Base-by-base conservation (phyloP, 352 stramenopile genomes). In the Saprolegnia diclina region DNA sequence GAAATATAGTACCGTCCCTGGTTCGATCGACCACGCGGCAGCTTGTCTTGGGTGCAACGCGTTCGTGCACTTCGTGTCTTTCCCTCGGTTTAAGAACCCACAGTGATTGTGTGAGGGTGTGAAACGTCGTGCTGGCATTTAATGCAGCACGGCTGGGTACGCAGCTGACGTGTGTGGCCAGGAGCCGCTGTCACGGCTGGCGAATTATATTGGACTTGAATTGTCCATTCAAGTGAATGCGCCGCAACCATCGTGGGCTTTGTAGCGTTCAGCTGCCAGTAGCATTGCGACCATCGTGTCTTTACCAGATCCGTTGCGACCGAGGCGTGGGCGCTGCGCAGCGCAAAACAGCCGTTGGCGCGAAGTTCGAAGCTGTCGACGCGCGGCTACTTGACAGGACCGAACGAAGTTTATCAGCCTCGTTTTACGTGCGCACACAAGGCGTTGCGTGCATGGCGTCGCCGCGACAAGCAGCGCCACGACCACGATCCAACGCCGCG, bases 41-140 rank as follows among this genome's bases (percentile, higher is more conserved):
- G 29, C 29, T 35, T 35, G 29, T 35, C 29, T 35, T 35, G 29
- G 29, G 29, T 35, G 29, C 29, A 35, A 35, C 2, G 29, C 29
- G 29, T 35, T 35, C 29, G 42, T 48, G 1, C 11, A 11, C 3
- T n/a, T 48, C 18, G 42, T 14, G 13, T n/a, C 16, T 16, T 59
- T 59, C 24, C 52, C 52, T 59, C 35, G 52, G 52, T 59, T 59
- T 59, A 59, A 59, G 24, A 24, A 59, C 52, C 42, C 11, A 48
- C 42, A 14, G 42, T 11, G 42, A 11, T 48, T 48, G 11, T n/a
- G 11, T 48, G 13, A 48, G 13, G 42, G 11, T 48, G 42, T n/a
- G 18, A 48, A 14, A n/a, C 42, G 13, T 48, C 42, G 13, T 14
- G 42, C 42, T 48, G 11, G 42, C 42, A 48, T 35, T 35, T 35